Evolutionary conservation across 1,284 basidiomycete species (phyloP).

Genomic region (Chalciporus sp.): DNA sequence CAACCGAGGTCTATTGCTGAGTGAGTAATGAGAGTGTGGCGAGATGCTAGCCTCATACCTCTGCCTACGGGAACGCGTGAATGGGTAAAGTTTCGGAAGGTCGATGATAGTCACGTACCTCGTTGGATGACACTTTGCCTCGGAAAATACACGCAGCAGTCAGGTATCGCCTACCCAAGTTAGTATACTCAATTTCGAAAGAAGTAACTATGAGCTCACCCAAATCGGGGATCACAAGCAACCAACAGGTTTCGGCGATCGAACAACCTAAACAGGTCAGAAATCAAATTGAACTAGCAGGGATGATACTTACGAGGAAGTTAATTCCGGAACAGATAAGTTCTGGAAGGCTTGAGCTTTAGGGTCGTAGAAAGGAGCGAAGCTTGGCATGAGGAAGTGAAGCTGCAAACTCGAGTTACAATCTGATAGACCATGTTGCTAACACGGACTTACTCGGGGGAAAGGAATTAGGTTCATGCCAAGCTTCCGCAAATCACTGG

Average conservation of each 20-base stretch:
- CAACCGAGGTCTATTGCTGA: slow-evolving; percentile 43
- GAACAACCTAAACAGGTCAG: slow-evolving; percentile 58
- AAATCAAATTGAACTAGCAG: slow-evolving; percentile 1
- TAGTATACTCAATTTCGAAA: not conserved
- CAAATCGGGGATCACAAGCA: slow-evolving; percentile 81
- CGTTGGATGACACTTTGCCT: slow-evolving; percentile 77
- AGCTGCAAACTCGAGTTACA: slow-evolving; percentile 46
- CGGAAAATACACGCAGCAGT: slow-evolving; percentile 90
- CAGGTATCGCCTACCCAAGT: slow-evolving; percentile 66
- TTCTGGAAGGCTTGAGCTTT: slow-evolving; percentile 65
- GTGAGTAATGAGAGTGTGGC: slow-evolving; percentile 1
- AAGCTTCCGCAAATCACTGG: slow-evolving; percentile 89
- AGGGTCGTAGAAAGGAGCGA: slow-evolving; percentile 77
- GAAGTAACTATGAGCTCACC: slow-evolving; percentile 46
- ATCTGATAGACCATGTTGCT: not conserved
- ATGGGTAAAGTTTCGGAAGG: not conserved
- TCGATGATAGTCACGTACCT: slow-evolving; percentile 53
- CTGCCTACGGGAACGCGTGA: slow-evolving; percentile 37
- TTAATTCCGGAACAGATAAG: slow-evolving; percentile 68
- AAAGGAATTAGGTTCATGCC: slow-evolving; percentile 93
- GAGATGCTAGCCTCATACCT: slow-evolving; percentile 18
- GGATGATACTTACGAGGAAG: slow-evolving; percentile 52
- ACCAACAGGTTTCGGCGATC: slow-evolving; percentile 81
- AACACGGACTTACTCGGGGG: slow-evolving; percentile 65
- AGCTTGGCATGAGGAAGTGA: slow-evolving; percentile 90